A percentile compares a stretch with the other conserved stretches of the same genome.
Conservation (phyloP, 805 yeast genomes). For the Jamesozyma rosinii region DNA sequence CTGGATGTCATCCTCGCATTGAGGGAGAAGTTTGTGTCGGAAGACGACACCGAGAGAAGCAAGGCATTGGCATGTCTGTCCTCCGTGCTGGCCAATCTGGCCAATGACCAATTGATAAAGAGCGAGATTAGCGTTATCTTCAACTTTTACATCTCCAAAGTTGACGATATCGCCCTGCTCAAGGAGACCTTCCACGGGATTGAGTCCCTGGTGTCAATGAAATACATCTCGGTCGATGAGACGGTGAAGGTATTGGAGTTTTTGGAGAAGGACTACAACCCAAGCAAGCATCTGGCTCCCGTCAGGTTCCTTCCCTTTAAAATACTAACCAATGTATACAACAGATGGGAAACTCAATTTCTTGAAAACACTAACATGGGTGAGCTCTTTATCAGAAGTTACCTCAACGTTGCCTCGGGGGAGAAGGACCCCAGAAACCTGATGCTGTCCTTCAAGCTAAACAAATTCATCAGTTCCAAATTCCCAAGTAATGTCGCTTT, state of each 20-base stretch:
- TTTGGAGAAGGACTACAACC: slow-evolving; percentile 38
- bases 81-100: slow-evolving; percentile 28
- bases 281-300: slow-evolving; percentile 51
- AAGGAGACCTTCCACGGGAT: slow-evolving; percentile 48
- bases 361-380: slow-evolving; percentile 18
- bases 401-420: slow-evolving; percentile 63
- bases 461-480: slow-evolving; percentile 36
- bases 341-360: slow-evolving; percentile 6
- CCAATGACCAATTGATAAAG: slow-evolving; percentile 26
- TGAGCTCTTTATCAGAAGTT: slow-evolving; percentile 44
- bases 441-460: slow-evolving; percentile 55
- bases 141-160: slow-evolving; percentile 52
- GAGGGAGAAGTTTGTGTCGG: slow-evolving; percentile 57
- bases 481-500: slow-evolving; percentile 25
- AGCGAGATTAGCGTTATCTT: slow-evolving; percentile 35
- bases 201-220: slow-evolving; percentile 41
- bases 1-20: slow-evolving; percentile 47
- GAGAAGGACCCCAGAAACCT: slow-evolving; percentile 94
- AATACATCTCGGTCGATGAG: slow-evolving; percentile 35
- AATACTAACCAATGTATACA: slow-evolving; percentile 35
- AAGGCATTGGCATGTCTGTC: slow-evolving; percentile 41
- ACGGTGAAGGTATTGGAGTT: slow-evolving; percentile 32
- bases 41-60: slow-evolving; percentile 42
- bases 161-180: slow-evolving; percentile 53
- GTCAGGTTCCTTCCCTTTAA: slow-evolving; percentile 52